Conservation (phyloP, 108 stramenopile species). For the Cylindrotheca closterium region DNA sequence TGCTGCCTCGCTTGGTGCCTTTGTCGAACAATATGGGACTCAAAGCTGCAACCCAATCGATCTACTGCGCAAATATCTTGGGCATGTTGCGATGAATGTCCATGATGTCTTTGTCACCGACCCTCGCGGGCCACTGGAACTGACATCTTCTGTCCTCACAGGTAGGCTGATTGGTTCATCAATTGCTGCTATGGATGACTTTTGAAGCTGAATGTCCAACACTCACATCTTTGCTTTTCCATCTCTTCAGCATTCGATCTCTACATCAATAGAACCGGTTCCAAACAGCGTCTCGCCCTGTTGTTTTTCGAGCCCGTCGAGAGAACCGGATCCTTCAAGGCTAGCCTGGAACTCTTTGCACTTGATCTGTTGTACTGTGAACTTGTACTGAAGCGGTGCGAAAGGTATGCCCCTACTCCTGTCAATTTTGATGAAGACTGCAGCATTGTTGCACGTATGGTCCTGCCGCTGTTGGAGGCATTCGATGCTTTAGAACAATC, state of each 20-base stretch:
- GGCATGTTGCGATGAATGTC: conserved; percentile 56
- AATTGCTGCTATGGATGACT: too few relatives aligned
- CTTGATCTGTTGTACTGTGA: conserved; percentile 75
- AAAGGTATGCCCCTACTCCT: conserved; percentile 35
- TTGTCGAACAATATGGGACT: conserved; percentile 41
- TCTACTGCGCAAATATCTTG: conserved; percentile 50
- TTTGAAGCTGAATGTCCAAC: too few relatives aligned
- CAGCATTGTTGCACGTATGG: conserved; percentile 38
- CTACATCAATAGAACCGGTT: conserved; percentile 16
- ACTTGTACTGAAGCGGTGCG: conserved; percentile 62
- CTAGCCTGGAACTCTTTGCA: conserved; percentile 44
- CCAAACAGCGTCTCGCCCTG: conserved; percentile 9
- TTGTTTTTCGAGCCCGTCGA: conserved; percentile 17
- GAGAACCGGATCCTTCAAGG: neutral
- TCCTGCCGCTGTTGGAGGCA: conserved; percentile 53
- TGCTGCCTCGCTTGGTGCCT: conserved; percentile 40
- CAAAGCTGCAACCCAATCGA: conserved; percentile 64
- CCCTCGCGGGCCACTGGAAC: conserved; percentile 36
- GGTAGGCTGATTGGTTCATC: conserved; percentile 39
- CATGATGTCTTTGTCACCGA: conserved; percentile 57
- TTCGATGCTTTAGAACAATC: conserved; percentile 15
- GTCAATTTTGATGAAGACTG: conserved; percentile 52
- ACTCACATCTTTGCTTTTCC: too few relatives aligned
- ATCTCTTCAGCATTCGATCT: conserved; percentile 16
- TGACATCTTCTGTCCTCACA: conserved; percentile 51